Base-by-base conservation (phyloP, 345 rosid species). In the Sisymbrium altissimum region DNA sequence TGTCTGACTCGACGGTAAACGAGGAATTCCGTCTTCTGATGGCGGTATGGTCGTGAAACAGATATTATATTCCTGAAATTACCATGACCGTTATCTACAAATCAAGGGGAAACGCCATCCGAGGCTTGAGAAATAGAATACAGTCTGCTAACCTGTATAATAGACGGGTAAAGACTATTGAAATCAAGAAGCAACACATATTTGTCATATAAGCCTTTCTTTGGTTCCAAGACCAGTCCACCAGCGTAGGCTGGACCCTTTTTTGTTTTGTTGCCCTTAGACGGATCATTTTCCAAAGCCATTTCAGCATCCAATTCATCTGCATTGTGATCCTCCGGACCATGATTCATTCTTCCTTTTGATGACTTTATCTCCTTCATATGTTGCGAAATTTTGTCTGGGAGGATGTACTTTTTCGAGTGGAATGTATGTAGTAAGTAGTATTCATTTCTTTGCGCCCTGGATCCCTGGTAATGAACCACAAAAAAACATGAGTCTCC, bases 91-190 rank as follows among this genome's bases (percentile, higher is more conserved):
- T 72, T 66, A 71, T 33, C 27, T 53, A 60, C 29, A 23, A 53
- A 66, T 73, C 30, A 66, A 67, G 27, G 11, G 52, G 58, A 36
- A 67, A 78, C 65, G 38, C 14, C 64, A 66, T 68, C 29, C 32
- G 38, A 76, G 46, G 69, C 58, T 32, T 54, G 71, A 52, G 11
- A 69, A 36, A 36, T 10, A 39, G 55, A 44, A 39, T 43, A 19
- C 30, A 72, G 64, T 54, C 68, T 58, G 76, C 63, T 80, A 78
- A 92, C 99, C 97, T 95, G 99, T 77, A 95, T 95, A 44, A 95
- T 95, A 79, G 99, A 95, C 61, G 99, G 99, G 73, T 95, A 95
- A 66, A 95, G 98, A 81, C 99, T 95, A 75, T 90, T 95, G 82
- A 92, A 95, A 84, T 95, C 99, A 58, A 92, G 87, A 84, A 95